Evolutionary conservation across 306 rosid species (phyloP), one percentile per base, ranked within the genome.

Genomic region (Quercus aquifolioides): DNA sequence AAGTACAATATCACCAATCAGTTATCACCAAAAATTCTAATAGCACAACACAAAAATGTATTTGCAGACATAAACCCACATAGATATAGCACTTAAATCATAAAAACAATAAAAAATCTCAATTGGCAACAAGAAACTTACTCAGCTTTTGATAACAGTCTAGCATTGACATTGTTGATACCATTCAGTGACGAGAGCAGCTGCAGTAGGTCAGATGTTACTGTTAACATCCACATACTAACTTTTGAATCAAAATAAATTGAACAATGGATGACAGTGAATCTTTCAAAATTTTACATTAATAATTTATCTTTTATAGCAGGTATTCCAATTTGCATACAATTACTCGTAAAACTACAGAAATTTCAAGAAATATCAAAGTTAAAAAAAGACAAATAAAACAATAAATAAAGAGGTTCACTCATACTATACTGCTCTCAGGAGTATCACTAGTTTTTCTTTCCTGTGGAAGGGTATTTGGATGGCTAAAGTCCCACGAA

Each of bases 111-210:
- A 46, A 38, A 83, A 68, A 41, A 75, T 64, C 72, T 81, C 12
- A 46, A 69, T 60, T 68, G 41, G 65, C 77, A 46, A 77, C 69
- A 86, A 70, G 69, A 77, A 78, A 76, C 95, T 76, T 90, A 95
- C 99, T 92, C 92, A 52, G 89, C 91, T 84, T 95, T 95, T 74
- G 94, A 92, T 46, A 79, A 43, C 74, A 92, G 81, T 70, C 99
- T 87, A 72, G 84, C 81, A n/a, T 83, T 74, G 71, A 80, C 85
- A 87, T 88, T 81, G 81, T 84, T 86, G 73, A 95, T 88, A 83
- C 92, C 90, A 85, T 92, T 85, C 75, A 92, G 80, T 19, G 98
- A 91, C 28, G 84, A 82, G 49, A 95, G 91, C 71, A 92, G 90
- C 99, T 95, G 90, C 80, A 84, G 31, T 30, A 60, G 18, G 20